Base-by-base conservation (phyloP, 768 basidiomycete species). In the Lentinula boryana region DNA sequence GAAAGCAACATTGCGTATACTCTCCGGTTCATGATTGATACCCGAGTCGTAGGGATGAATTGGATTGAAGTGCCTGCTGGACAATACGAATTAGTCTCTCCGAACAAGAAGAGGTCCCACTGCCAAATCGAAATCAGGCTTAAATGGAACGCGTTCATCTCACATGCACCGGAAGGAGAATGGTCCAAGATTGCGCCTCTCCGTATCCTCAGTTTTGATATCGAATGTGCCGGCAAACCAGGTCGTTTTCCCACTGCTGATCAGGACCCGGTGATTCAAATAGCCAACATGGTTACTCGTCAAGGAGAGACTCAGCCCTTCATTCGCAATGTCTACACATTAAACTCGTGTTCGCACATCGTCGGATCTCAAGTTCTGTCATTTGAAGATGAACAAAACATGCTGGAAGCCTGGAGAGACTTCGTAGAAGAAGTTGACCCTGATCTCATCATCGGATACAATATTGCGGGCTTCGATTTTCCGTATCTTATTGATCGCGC, bases 11-110 rank as follows among this genome's bases (percentile, higher is more conserved):
- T 99, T 58, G 85, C 84, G 0, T 99, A 93, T 68, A 86, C 83
- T 3, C 76, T 99, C 55, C 85, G 97, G 7, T 98, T 98, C 72
- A 99, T 99, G 97, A 96, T 99, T 63, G 97, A 99, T 69, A 89
- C 92, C 5, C 88, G 94, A 80, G 87, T 99, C 33, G 88, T 95
- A 53, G 97, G 97, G 8, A 98, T 99, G 97, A 98, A 98, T 70
- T 99, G 97, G 96, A 89, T 99, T 56, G 94, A 98, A 74, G 77
- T 97, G 8, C 89, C 89, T 4, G 85, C 89, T 3, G 91, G 91
- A 2, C 85, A 85, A 65, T 99, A 97, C 68, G 77, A 78, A 12
- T 69, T 95, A 18, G 61, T 86, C n/a, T 69, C 80, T 13, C 13
- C 38, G 31, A 36, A 58, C 6, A 75, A 80, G 40, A 91, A 85